Percentiles rank a stretch among this genome's conserved stretches.
Conservation (phyloP, 2,329 filamentous ascomycete genomes). For the Dothideomycetidae sp. region DNA sequence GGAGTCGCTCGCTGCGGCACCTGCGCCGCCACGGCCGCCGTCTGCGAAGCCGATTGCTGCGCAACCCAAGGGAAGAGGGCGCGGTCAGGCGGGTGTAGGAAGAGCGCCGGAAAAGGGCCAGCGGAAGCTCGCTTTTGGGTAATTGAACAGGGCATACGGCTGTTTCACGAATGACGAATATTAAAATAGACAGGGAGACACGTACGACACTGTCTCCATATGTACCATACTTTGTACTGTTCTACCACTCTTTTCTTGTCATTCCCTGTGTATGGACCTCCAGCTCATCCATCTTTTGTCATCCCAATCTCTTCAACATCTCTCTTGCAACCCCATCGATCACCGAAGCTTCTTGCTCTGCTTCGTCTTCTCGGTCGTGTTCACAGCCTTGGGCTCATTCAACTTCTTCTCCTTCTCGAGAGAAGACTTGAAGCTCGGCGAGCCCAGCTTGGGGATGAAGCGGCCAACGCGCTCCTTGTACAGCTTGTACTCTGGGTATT, state of each 20-base stretch:
- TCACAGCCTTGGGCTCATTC: slow-evolving; percentile 2
- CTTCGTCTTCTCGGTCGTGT: slow-evolving; percentile 5
- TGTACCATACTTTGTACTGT: too few species aligned
- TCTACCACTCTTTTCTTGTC: too few species aligned
- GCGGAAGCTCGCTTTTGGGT: slow-evolving; percentile 31
- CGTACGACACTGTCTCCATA: too few species aligned
- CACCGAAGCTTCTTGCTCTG: neutral
- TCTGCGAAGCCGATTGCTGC: slow-evolving; percentile 2
- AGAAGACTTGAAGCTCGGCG: slow-evolving; percentile 20
- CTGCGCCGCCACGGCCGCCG: slow-evolving; percentile 13
- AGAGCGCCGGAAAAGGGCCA: slow-evolving; percentile 31
- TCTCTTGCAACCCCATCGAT: too few species aligned
- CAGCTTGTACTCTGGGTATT: slow-evolving; percentile 75
- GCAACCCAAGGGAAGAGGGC: slow-evolving; percentile 16
- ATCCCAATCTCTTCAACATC: too few species aligned
- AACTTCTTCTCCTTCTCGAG: too few species aligned
- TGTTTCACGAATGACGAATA: too few species aligned
- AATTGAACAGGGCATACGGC: too few species aligned
- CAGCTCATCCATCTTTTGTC: too few species aligned
- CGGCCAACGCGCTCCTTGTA: slow-evolving; percentile 75
- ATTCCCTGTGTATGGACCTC: too few species aligned
- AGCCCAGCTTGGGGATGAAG: slow-evolving; percentile 52
- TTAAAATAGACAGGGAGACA: too few species aligned
- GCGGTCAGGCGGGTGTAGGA: slow-evolving; percentile 18
- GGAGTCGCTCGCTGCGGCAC: slow-evolving; percentile 28